Conservation (phyloP, 73 alveolate species). For the Paramecium sonneborni region DNA sequence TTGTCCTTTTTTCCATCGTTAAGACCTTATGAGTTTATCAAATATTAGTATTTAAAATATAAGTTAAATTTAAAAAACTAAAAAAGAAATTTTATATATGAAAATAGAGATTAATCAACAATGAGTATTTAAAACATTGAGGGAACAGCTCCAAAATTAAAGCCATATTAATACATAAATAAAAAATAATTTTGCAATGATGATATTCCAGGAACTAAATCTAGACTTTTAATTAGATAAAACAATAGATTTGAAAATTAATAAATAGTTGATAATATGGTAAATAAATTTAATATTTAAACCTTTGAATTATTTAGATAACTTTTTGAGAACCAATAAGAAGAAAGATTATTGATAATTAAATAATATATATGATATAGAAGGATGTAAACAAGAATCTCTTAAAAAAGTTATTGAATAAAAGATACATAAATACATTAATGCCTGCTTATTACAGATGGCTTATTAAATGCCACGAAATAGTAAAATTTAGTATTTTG, state of each 20-base stretch:
- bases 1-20: slow-evolving; percentile 74
- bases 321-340: not conserved
- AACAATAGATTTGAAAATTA: slow-evolving; percentile 73
- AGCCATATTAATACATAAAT: slow-evolving; percentile 66
- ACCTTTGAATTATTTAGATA: no score
- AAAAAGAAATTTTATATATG: not conserved
- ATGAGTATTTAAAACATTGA: slow-evolving; percentile 33
- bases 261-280: slow-evolving; percentile 70
- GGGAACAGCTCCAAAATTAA: slow-evolving; percentile 67
- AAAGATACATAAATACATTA: not conserved
- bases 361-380: not conserved
- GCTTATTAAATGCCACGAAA: slow-evolving; percentile 32
- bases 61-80: not conserved
- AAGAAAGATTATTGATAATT: not conserved
- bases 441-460: not conserved
- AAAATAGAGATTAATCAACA: not conserved
- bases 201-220: slow-evolving; percentile 69
- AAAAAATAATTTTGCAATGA: slow-evolving; percentile 56
- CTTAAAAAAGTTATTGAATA: not conserved
- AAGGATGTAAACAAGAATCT: not conserved
- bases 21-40: slow-evolving; percentile 69
- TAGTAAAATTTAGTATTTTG: not conserved
- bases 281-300: no score
- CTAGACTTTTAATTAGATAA: slow-evolving; percentile 52
- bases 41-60: slow-evolving; percentile 48